phyloP scores from a whole-genome alignment of 2,329 filamentous ascomycete species.

The Alternaria triticina region DNA sequence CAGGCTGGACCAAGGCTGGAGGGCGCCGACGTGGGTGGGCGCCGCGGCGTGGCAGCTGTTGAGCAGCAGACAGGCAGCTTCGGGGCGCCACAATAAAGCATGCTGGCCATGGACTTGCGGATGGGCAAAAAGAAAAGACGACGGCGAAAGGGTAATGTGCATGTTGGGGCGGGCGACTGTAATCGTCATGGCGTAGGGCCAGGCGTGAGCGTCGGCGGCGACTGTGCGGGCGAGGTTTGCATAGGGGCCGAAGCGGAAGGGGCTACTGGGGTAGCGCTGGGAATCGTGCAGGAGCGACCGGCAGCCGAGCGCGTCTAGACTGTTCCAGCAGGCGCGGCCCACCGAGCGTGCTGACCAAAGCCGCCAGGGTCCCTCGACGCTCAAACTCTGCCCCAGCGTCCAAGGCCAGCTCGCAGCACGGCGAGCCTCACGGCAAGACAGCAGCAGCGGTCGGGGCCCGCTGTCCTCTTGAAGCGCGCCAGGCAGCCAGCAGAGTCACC shows the following conservation, averaged over 20 bases:
- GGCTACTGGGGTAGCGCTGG: conserved; percentile 22
- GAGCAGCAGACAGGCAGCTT: not conserved
- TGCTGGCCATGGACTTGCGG: not conserved
- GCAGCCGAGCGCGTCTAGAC: conserved; percentile 27
- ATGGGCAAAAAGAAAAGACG: conserved; percentile 1
- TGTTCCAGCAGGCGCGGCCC: conserved; percentile 25
- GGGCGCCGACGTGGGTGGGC: not conserved
- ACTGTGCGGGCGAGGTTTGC: conserved; percentile 14
- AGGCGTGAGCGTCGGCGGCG: conserved; percentile 10
- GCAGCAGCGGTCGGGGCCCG: not conserved
- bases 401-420: not conserved
- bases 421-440: not conserved
- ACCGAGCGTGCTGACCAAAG: conserved; percentile 10
- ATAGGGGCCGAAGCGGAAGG: conserved; percentile 20
- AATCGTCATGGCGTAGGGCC: conserved; percentile 5
- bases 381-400: conserved; percentile 2
- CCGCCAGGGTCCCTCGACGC: conserved; percentile 5
- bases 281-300: conserved; percentile 21
- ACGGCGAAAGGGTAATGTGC: conserved; percentile 10
- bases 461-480: not conserved
- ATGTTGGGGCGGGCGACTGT: not conserved
- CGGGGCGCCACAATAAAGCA: conserved; percentile 7
- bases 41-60: not conserved
- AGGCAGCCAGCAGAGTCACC: not conserved
- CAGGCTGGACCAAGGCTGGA: not conserved